A percentile compares a stretch with the other conserved stretches of the same genome.
Conservation (phyloP, 345 rosid species). For the Sapria himalayana region DNA sequence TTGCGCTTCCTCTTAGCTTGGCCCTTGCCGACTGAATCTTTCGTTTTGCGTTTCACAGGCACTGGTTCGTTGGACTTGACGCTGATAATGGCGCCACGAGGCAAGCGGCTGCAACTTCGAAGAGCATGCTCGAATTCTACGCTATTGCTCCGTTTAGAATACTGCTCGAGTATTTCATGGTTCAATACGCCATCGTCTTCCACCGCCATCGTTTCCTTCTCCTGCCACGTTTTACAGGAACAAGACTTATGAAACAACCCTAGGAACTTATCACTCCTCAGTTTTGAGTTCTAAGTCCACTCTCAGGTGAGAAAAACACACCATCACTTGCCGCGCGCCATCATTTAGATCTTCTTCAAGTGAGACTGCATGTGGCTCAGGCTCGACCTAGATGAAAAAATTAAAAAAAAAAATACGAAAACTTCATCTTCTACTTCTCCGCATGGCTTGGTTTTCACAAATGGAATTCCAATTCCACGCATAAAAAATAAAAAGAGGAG, state of each 20-base stretch:
- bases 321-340: slow-evolving; percentile 74
- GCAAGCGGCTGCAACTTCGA: slow-evolving; percentile 24
- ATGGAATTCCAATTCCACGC: neutral
- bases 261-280: too few species aligned
- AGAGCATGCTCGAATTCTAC: slow-evolving; percentile 49
- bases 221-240: slow-evolving; percentile 33
- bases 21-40: too few species aligned
- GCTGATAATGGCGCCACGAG: slow-evolving; percentile 39
- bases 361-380: slow-evolving; percentile 62
- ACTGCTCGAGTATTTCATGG: slow-evolving; percentile 47
- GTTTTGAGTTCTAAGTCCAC: neutral
- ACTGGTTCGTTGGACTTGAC: slow-evolving; percentile 49
- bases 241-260: too few species aligned
- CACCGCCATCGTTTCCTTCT: slow-evolving; percentile 38
- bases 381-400: slow-evolving; percentile 25
- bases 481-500: neutral
- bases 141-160: slow-evolving; percentile 39
- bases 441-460: too few species aligned
- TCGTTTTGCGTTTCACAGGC: too few species aligned
- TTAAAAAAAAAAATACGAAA: neutral
- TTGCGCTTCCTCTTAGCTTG: too few species aligned
- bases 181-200: slow-evolving; percentile 31
- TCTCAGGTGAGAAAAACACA: slow-evolving; percentile 6
- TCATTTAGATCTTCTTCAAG: slow-evolving; percentile 78
- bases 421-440: too few species aligned